These are phyloP conservation scores for Vicia faba DNA, from an alignment of 306 rosid species.

Conservation along the genomic window DNA sequence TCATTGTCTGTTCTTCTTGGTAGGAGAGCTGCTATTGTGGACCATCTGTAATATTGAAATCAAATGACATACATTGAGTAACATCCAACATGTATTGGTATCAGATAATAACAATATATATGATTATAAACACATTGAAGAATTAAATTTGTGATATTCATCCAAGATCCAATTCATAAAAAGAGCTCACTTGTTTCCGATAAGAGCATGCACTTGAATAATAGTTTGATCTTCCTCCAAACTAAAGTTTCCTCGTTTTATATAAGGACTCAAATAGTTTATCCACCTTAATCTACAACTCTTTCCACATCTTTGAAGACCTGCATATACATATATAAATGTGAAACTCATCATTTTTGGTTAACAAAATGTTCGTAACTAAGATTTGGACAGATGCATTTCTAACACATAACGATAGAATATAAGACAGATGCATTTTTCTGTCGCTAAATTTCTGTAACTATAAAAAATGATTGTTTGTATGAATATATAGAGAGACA, in stretches of 20 bases:
- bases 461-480: no score
- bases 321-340: conserved; percentile 13
- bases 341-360: neutral
- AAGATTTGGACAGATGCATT: neutral
- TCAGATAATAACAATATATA: no score
- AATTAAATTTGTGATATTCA: no score
- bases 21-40: conserved; percentile 46
- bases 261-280: conserved; percentile 39
- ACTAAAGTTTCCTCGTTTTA: conserved; percentile 43
- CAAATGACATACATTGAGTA: no score
- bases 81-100: no score
- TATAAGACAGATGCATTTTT: no score
- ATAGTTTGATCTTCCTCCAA: conserved; percentile 36
- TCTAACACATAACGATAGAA: no score
- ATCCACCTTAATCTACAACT: conserved; percentile 51
- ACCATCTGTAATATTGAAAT: conserved; percentile 38
- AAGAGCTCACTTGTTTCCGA: conserved; percentile 40
- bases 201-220: conserved; percentile 44
- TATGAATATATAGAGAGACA: neutral
- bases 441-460: no score
- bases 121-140: no score
- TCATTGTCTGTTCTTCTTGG: conserved; percentile 50
- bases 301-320: conserved; percentile 45
- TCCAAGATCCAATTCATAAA: neutral
- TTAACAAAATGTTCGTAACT: neutral